These are phyloP conservation scores for Lenzites betulinus DNA, from an alignment of 768 basidiomycete genomes.

Conservation along the genomic window DNA sequence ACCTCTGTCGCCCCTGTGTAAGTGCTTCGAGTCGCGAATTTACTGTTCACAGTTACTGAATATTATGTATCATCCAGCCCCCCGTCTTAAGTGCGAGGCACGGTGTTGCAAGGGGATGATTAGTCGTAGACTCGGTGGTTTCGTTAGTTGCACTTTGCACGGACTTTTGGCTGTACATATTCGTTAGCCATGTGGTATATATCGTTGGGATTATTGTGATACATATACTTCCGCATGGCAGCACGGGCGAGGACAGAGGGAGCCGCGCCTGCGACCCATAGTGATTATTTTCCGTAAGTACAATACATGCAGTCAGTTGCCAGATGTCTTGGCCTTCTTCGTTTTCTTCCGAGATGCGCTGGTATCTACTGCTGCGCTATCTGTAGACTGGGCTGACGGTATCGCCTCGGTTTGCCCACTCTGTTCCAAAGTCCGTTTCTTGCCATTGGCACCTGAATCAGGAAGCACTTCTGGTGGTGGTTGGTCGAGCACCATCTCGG, in stretches of 20 bases:
- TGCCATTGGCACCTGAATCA: background rate
- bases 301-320: background rate
- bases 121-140: too few species aligned
- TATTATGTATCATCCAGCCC: background rate
- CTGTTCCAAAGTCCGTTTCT: slow-evolving; percentile 16
- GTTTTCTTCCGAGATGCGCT: slow-evolving; percentile 24
- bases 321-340: slow-evolving; percentile 18
- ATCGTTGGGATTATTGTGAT: too few species aligned
- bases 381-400: background rate
- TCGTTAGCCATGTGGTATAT: too few species aligned
- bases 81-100: slow-evolving; percentile 1
- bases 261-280: too few species aligned
- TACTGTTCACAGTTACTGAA: slow-evolving; percentile 10
- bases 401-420: background rate
- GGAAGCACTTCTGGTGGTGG: background rate
- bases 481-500: background rate
- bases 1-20: slow-evolving; percentile 14
- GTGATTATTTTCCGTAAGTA: too few species aligned
- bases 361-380: slow-evolving; percentile 1
- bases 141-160: too few species aligned
- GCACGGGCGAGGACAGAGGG: too few species aligned
- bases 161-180: too few species aligned
- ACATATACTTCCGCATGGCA: too few species aligned
- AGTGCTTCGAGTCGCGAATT: slow-evolving; percentile 5
- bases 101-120: too few species aligned